Evolutionary conservation across 2,329 filamentous ascomycete genomes (phyloP), one percentile per base, ranked within the genome.

Genomic region (Magnaporthiopsis rhizophila): DNA sequence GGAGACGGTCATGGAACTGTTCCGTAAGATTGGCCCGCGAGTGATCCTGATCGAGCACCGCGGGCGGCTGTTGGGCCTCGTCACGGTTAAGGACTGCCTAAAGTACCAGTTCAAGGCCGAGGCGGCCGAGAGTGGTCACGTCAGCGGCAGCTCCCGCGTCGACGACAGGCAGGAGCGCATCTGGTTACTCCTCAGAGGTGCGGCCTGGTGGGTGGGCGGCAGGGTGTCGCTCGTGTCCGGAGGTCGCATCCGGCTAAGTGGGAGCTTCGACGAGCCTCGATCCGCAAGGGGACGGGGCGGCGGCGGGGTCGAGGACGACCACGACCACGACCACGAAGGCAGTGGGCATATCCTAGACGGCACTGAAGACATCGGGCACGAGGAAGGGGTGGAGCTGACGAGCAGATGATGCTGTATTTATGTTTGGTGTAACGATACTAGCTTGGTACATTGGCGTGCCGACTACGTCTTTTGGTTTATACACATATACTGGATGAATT

Each of bases 91-190:
- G 75, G 95, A 99, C 74, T 98, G 95, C 69, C 79, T 99, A 64
- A 96, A 95, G 74, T 98, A 96, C 72, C 94, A 99, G 75, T 97
- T 98, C 84, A 96, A 95, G 79, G 91, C 90, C 0, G 95, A 99
- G 75, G 91, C 91, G 11, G 86, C 89, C 58, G 92, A 95, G 76
- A 88, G 91, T 70, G 86, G 85, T 4, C 83, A 84, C 65, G 38
- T 21, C 45, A 53, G 36, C 21, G 3, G 8, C 21, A 75, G 80
- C 45, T 56, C 64, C 28, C 66, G 65, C n/a, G 58, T 28, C 5
- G 82, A 86, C 38, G 85, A 88, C 65, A 78, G 80, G 4, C 85
- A 91, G 71, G 89, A 90, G 71, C 80, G 80, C 67, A 73, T 92
- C 1, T 92, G 89, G 89, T 77, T 73, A 7, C 67, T 83, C 8